phyloP scores from a whole-genome alignment of 2,329 filamentous ascomycete species.

The Arachnopeziza araneosa region DNA sequence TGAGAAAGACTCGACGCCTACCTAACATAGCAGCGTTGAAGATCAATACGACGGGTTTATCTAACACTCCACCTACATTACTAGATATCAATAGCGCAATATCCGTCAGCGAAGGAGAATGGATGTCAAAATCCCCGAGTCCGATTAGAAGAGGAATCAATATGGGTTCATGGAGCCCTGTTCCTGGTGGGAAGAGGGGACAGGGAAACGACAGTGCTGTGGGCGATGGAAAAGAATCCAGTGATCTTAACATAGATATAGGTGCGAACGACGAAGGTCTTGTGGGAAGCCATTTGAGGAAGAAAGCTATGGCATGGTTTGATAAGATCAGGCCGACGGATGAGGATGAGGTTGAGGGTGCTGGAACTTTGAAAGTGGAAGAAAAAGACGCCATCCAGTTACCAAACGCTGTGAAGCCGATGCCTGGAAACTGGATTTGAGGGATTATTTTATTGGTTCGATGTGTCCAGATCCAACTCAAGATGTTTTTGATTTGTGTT shows the following conservation, averaged over 20 bases:
- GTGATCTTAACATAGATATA: background rate
- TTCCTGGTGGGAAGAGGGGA: background rate
- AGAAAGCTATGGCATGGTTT: background rate
- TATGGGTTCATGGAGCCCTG: background rate
- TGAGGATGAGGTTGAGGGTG: background rate
- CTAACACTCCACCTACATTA: background rate
- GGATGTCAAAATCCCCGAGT: background rate
- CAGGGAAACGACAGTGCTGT: background rate
- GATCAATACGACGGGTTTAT: background rate
- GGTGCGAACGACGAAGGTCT: background rate
- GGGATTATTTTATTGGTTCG: background rate
- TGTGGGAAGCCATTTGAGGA: background rate
- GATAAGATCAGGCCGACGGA: background rate
- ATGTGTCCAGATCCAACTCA: background rate
- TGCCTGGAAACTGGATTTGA: background rate
- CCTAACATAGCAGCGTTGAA: background rate
- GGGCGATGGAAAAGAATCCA: too few species aligned
- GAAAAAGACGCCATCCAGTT: background rate
- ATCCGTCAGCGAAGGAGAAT: background rate
- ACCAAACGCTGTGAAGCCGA: background rate
- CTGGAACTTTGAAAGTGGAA: background rate
- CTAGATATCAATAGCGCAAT: background rate
- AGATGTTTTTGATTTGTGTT: too few species aligned
- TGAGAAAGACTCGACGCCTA: slow-evolving; percentile 11
- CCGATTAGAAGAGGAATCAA: background rate